These are phyloP conservation scores for Thalassiosira livingstoniorum DNA, from an alignment of 352 stramenopile genomes.

Conservation along the genomic window DNA sequence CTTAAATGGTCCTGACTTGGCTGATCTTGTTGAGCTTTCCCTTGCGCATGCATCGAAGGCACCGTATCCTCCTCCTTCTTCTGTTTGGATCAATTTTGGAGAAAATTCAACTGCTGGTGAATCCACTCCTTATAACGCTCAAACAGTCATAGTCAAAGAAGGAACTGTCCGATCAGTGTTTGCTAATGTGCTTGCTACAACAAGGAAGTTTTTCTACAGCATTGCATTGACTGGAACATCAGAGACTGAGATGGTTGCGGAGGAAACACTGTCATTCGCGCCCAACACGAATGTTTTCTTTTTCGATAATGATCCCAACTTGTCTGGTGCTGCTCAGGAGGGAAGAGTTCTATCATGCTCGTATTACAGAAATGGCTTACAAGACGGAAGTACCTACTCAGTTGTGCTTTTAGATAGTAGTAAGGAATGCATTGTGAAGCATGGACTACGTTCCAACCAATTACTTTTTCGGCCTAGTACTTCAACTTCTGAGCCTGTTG, in stretches of 20 bases:
- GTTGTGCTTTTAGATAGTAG: slow-evolving; percentile 2
- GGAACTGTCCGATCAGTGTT: slow-evolving; percentile 21
- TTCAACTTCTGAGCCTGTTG: neutral
- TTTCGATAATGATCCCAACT: neutral
- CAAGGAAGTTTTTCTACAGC: slow-evolving; percentile 33
- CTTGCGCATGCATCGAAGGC: slow-evolving; percentile 21
- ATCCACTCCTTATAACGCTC: neutral
- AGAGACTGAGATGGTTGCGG: slow-evolving; percentile 9
- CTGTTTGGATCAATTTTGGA: slow-evolving; percentile 22
- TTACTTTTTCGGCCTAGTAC: neutral
- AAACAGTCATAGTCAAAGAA: slow-evolving; percentile 5
- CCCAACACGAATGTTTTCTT: slow-evolving; percentile 18
- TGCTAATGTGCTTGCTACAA: slow-evolving; percentile 29
- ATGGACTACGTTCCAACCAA: slow-evolving; percentile 4
- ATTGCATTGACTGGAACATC: slow-evolving; percentile 1
- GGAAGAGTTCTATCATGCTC: slow-evolving; percentile 14
- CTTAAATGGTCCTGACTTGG: neutral
- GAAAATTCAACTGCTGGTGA: slow-evolving; percentile 3
- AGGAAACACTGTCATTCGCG: slow-evolving; percentile 14
- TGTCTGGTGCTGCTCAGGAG: neutral
- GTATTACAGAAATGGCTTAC: neutral
- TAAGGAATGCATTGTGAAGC: slow-evolving; percentile 7
- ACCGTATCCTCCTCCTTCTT: slow-evolving; percentile 16
- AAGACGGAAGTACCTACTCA: slow-evolving; percentile 10
- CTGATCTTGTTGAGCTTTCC: slow-evolving; percentile 18